Percentiles rank a stretch among this genome's conserved stretches.
These are phyloP conservation scores for Verticillium longisporum DNA, from an alignment of 2,329 filamentous ascomycete genomes.

Conservation along the genomic window DNA sequence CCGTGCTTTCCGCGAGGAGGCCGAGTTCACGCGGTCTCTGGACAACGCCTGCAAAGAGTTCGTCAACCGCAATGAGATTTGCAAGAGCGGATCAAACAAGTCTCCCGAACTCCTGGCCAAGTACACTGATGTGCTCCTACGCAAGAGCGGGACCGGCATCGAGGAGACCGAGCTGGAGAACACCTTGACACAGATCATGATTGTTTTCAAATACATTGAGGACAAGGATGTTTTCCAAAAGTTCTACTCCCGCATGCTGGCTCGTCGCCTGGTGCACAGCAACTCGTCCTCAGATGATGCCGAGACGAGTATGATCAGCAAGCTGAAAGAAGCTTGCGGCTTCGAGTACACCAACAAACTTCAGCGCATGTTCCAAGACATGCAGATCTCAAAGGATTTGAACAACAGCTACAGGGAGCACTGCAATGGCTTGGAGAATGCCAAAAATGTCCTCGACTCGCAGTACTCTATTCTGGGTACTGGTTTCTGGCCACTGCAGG, in stretches of 20 bases:
- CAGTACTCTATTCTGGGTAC: slow-evolving; percentile 91
- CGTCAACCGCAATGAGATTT: slow-evolving; percentile 95
- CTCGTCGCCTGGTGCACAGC: slow-evolving; percentile 87
- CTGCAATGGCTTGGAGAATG: slow-evolving; percentile 54
- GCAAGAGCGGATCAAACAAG: slow-evolving; percentile 86
- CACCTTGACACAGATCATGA: slow-evolving; percentile 90
- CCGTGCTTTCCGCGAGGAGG: slow-evolving; percentile 87
- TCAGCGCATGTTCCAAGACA: slow-evolving; percentile 99
- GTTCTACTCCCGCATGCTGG: slow-evolving; percentile 96
- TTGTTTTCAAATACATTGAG: slow-evolving; percentile 99
- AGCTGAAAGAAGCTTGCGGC: slow-evolving; percentile 95
- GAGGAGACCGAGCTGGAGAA: slow-evolving; percentile 93
- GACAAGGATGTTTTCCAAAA: slow-evolving; percentile 99
- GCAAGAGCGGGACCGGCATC: slow-evolving; percentile 86
- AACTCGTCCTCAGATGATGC: slow-evolving; percentile 95
- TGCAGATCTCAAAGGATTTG: slow-evolving; percentile 97
- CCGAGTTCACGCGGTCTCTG: slow-evolving; percentile 90
- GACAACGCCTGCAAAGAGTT: slow-evolving; percentile 98
- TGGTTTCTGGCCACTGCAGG: slow-evolving; percentile 90
- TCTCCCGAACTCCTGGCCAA: slow-evolving; percentile 93
- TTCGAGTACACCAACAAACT: slow-evolving; percentile 99
- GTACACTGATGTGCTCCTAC: slow-evolving; percentile 86
- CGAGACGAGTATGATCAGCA: slow-evolving; percentile 99
- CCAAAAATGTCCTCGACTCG: slow-evolving; percentile 72
- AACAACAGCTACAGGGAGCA: slow-evolving; percentile 85